phyloP scores from a whole-genome alignment of 768 basidiomycete genomes.

The Auricularia auricula-judae region DNA sequence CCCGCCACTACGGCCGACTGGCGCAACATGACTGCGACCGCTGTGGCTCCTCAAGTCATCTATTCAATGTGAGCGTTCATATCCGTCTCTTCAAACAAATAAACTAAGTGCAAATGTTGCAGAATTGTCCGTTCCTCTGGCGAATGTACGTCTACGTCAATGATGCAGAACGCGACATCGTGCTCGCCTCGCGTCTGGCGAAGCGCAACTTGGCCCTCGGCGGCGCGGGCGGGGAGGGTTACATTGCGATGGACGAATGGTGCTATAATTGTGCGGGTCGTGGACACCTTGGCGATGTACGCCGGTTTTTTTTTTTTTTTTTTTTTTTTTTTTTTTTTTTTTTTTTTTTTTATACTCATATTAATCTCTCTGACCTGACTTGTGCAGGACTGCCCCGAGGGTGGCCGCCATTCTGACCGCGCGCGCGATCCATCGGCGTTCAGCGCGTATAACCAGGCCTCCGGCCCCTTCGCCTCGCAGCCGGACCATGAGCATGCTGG shows the following conservation, averaged over 20 bases:
- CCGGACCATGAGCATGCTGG: constrained; percentile 21
- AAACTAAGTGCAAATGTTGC: not conserved
- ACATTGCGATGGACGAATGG: constrained; percentile 63
- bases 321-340: too few species aligned
- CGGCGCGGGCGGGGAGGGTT: constrained; percentile 56
- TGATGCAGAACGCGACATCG: constrained; percentile 36
- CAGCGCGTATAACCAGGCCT: constrained; percentile 44
- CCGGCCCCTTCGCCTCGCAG: constrained; percentile 53
- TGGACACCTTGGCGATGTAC: constrained; percentile 74
- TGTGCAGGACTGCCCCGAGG: constrained; percentile 49
- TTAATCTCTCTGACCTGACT: not conserved
- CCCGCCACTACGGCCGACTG: constrained; percentile 22
- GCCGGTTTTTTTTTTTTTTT: constrained; percentile 11
- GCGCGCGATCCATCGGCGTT: constrained; percentile 57
- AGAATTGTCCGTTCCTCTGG: constrained; percentile 84
- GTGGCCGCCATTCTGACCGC: constrained; percentile 27
- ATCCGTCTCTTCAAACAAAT: not conserved
- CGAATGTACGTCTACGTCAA: constrained; percentile 64
- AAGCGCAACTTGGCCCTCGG: constrained; percentile 44
- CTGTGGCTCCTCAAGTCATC: constrained; percentile 56
- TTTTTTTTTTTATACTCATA: too few species aligned
- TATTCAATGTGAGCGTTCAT: constrained; percentile 40
- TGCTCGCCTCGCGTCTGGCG: constrained; percentile 34
- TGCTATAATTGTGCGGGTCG: constrained; percentile 69
- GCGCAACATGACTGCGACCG: constrained; percentile 48